Conservation (phyloP, 768 basidiomycete genomes). For the Phaffia australis region DNA sequence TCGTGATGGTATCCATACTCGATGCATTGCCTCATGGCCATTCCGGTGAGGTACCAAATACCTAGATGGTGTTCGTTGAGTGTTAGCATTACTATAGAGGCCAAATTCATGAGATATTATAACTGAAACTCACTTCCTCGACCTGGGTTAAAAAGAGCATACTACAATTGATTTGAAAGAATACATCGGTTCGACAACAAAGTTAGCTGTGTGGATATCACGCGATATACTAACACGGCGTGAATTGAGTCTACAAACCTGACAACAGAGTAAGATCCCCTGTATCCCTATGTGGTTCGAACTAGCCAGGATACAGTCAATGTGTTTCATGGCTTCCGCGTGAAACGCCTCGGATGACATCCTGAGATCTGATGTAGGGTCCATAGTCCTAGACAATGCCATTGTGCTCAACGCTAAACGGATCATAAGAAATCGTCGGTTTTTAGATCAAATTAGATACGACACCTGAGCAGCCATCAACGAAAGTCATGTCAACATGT, state of each 20-base stretch:
- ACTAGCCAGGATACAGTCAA: constrained; percentile 38
- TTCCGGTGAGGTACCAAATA: constrained; percentile 40
- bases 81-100: no score
- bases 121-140: constrained; percentile 28
- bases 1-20: constrained; percentile 40
- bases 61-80: background rate
- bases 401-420: constrained; percentile 37
- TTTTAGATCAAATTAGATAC: background rate
- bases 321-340: constrained; percentile 39
- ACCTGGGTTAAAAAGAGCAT: constrained; percentile 39
- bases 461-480: background rate
- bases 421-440: background rate
- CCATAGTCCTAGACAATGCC: constrained; percentile 38
- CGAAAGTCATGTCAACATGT: no score
- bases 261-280: constrained; percentile 34
- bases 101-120: background rate
- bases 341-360: constrained; percentile 40
- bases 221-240: background rate
- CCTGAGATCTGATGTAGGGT: constrained; percentile 38
- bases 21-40: constrained; percentile 37
- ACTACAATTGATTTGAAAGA: constrained; percentile 31
- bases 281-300: constrained; percentile 38
- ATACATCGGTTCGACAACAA: background rate
- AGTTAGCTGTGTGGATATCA: background rate
- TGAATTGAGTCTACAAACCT: constrained; percentile 4